A percentile compares a stretch with the other conserved stretches of the same genome.
Conservation (phyloP, 805 yeast genomes). For the Candida andamanensis region DNA sequence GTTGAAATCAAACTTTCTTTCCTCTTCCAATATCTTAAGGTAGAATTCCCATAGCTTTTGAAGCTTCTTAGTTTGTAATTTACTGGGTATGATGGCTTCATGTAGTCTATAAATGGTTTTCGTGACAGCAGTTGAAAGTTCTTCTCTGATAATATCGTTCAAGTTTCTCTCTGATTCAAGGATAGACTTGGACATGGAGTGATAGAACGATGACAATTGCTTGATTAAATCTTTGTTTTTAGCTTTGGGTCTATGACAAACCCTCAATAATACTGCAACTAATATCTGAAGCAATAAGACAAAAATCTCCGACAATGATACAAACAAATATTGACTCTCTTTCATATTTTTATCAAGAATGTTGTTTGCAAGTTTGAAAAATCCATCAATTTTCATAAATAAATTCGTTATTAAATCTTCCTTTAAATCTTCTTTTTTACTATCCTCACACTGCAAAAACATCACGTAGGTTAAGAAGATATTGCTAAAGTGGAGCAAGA, state of each 20-base stretch:
- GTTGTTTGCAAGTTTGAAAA: constrained; percentile 7
- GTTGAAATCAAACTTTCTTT: constrained; percentile 23
- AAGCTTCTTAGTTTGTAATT: constrained; percentile 6
- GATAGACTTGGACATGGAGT: constrained; percentile 6
- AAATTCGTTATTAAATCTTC: constrained; percentile 7
- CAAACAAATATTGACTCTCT: constrained; percentile 8
- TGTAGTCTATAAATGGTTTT: constrained; percentile 2
- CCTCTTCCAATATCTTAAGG: constrained; percentile 29
- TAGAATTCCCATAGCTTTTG: constrained; percentile 32
- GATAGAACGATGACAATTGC: constrained; percentile 10
- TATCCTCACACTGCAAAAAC: constrained; percentile 34
- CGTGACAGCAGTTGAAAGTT: constrained; percentile 6
- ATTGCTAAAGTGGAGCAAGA: constrained; percentile 23
- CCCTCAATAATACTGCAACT: constrained; percentile 10
- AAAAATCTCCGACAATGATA: constrained; percentile 7
- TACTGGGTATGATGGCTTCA: neutral
- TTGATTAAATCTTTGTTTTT: constrained; percentile 10
- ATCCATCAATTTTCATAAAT: constrained; percentile 7
- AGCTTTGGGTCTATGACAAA: constrained; percentile 5
- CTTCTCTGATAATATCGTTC: constrained; percentile 4
- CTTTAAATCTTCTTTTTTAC: constrained; percentile 7
- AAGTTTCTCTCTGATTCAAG: constrained; percentile 3
- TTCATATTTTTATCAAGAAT: neutral
- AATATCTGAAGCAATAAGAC: constrained; percentile 9
- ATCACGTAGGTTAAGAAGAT: constrained; percentile 24